Evolutionary conservation across 2,329 filamentous ascomycete species (phyloP), one percentile per base, ranked within the genome.

Genomic region (Paraphoma sp.): DNA sequence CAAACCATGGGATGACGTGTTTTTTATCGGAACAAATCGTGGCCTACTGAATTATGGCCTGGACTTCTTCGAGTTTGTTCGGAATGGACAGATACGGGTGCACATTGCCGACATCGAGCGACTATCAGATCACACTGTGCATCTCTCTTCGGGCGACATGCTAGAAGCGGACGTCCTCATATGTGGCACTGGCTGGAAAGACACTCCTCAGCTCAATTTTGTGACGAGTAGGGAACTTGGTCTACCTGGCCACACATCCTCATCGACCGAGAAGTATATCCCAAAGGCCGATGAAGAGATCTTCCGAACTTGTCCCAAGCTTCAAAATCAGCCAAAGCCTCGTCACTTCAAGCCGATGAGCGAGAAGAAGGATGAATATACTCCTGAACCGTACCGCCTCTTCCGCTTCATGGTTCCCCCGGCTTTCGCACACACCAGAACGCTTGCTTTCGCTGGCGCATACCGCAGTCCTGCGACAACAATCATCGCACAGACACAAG

Each of bases 41-140:
- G 82, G 84, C 38, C 84, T 89, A 14, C 76, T 87, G 47, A 89
- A 89, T 66, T 89, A 86, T 64, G 77, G 79, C 0, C 78, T 76
- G 8, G 79, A 85, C 59, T 81, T 89, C 63, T 84, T 87, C 65
- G 81, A 85, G 11, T 75, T 86, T 8, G 79, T 90, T 6, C 79
- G 79, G 18, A 73, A 78, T 16, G 83, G 83, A 3, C 79, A 76
- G 14, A 82, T 89, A 30, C 75, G 77, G 10, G 78, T 89, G 0
- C 82, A 88, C 51, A 73, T 86, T 7, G 80, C 81, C 23, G 84
- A 88, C 53, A 80, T 89, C 10, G 72, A 73, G 5, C 74, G 75
- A 30, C 78, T 89, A 2, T 79, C 80, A 0, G 63, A 76, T 0
- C 68, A 76, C 28, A 77, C 71, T 0, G 73, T 87, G 2, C 80